Percentiles rank a stretch among this genome's conserved stretches.
These are phyloP conservation scores for Aspergillus oerlinghausenensis DNA, from an alignment of 2,329 filamentous ascomycete species.

Conservation along the genomic window DNA sequence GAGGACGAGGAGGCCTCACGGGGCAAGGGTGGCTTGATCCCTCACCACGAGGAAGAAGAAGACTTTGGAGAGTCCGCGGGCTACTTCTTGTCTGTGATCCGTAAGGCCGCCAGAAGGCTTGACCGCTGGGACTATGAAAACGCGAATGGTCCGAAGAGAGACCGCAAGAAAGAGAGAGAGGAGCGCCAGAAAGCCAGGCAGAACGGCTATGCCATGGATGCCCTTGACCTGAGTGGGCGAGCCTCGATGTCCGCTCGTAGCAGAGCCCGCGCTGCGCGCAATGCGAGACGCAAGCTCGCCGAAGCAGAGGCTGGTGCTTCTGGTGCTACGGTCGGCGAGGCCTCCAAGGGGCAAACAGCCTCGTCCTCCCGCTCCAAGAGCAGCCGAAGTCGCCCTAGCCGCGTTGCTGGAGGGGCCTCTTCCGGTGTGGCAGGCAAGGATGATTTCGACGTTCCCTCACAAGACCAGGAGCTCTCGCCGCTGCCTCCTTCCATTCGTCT, in stretches of 20 bases:
- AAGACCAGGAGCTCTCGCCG: conserved; percentile 20
- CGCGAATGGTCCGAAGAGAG: conserved; percentile 35
- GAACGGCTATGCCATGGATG: conserved; percentile 17
- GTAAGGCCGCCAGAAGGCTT: conserved; percentile 40
- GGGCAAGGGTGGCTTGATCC: conserved; percentile 41
- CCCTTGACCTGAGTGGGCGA: conserved; percentile 13
- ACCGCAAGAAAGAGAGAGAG: conserved; percentile 35
- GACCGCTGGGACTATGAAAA: conserved; percentile 44
- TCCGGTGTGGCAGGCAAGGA: conserved; percentile 8
- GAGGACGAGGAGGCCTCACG: conserved; percentile 42
- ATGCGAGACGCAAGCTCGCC: conserved; percentile 28
- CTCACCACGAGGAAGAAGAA: conserved; percentile 40
- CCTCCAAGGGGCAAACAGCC: conserved; percentile 15
- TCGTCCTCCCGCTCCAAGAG: conserved; percentile 23
- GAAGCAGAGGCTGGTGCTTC: conserved; percentile 18
- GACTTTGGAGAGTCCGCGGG: conserved; percentile 47
- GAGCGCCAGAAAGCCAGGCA: conserved; percentile 33
- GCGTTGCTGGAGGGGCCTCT: conserved; percentile 11
- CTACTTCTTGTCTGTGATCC: conserved; percentile 40
- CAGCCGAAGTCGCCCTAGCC: conserved; percentile 19
- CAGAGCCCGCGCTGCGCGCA: conserved; percentile 20
- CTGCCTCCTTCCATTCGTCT: conserved; percentile 8
- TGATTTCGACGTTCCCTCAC: conserved; percentile 21
- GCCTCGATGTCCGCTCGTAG: conserved; percentile 18
- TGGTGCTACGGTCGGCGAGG: conserved; percentile 13